Conservation (phyloP, 768 basidiomycete species). For the Mycena albidolilacea region DNA sequence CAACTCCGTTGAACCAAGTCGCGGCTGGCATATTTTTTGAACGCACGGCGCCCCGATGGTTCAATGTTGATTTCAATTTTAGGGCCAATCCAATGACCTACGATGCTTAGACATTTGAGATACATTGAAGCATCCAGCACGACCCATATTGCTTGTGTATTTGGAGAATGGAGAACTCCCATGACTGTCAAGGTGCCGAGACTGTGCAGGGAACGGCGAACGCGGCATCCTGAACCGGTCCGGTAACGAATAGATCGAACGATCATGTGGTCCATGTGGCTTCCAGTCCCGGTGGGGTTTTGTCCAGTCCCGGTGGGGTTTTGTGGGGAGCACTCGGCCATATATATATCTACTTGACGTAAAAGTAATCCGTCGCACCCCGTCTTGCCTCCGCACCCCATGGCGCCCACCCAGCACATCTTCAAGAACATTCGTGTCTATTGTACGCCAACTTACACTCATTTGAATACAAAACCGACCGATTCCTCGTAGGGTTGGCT, state of each 20-base stretch:
- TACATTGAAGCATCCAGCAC: too few relatives aligned
- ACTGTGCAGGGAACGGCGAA: not conserved
- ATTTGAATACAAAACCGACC: conserved; percentile 3
- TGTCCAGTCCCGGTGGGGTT: not conserved
- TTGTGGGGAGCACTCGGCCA: not conserved
- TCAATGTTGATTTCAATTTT: too few relatives aligned
- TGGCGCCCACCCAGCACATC: conserved; percentile 19
- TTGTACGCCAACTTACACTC: conserved; percentile 55
- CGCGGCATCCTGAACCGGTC: conserved; percentile 1
- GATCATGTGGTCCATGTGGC: not conserved
- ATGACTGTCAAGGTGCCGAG: not conserved
- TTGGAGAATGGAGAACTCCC: too few relatives aligned
- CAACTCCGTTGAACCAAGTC: too few relatives aligned
- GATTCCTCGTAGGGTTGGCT: conserved; percentile 68
- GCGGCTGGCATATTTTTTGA: too few relatives aligned
- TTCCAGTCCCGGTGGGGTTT: not conserved
- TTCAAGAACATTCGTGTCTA: conserved; percentile 78
- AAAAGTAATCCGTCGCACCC: not conserved
- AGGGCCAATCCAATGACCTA: too few relatives aligned
- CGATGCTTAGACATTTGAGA: too few relatives aligned
- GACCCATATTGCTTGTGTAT: too few relatives aligned
- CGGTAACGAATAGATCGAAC: not conserved
- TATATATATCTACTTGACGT: conserved; percentile 7
- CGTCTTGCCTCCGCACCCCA: conserved; percentile 20
- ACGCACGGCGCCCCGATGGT: too few relatives aligned